Evolutionary conservation across 2,329 filamentous ascomycete species (phyloP).

Genomic region (Fusarium sacchari): DNA sequence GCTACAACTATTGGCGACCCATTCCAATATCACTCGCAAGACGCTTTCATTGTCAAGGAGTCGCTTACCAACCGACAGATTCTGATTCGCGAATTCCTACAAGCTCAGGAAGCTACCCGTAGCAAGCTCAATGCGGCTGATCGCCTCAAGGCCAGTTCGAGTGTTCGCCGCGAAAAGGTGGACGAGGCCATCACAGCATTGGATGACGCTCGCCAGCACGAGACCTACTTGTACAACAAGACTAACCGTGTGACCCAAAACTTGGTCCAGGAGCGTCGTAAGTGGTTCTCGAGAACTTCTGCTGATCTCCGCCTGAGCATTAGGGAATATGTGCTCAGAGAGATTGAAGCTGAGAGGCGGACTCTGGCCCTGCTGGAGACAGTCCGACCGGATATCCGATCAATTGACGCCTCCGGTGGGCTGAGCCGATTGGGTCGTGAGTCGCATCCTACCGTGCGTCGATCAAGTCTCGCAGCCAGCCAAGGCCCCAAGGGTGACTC

Average conservation of each 20-base stretch:
- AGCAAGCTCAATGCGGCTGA: constrained; percentile 88
- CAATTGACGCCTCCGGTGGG: constrained; percentile 90
- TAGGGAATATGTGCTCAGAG: constrained; percentile 90
- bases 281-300: constrained; percentile 89
- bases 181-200: constrained; percentile 94
- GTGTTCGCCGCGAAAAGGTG: constrained; percentile 92
- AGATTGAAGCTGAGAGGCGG: constrained; percentile 95
- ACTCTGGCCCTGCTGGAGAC: constrained; percentile 93
- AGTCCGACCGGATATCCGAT: constrained; percentile 90
- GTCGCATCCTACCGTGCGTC: constrained; percentile 78
- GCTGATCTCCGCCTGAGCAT: constrained; percentile 85
- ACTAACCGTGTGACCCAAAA: constrained; percentile 90
- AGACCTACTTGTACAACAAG: constrained; percentile 84
- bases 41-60: constrained; percentile 98
- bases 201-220: constrained; percentile 85
- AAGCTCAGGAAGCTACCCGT: constrained; percentile 86
- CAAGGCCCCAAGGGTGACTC: constrained; percentile 98
- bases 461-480: constrained; percentile 82
- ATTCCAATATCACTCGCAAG: constrained; percentile 92
- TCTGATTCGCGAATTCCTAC: constrained; percentile 88
- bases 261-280: constrained; percentile 85
- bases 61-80: constrained; percentile 98
- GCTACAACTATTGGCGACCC: constrained; percentile 94
- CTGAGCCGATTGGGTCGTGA: constrained; percentile 91
- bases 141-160: constrained; percentile 85